phyloP scores from a whole-genome alignment of 805 yeast species.

The Lipomyces chichibuensis region DNA sequence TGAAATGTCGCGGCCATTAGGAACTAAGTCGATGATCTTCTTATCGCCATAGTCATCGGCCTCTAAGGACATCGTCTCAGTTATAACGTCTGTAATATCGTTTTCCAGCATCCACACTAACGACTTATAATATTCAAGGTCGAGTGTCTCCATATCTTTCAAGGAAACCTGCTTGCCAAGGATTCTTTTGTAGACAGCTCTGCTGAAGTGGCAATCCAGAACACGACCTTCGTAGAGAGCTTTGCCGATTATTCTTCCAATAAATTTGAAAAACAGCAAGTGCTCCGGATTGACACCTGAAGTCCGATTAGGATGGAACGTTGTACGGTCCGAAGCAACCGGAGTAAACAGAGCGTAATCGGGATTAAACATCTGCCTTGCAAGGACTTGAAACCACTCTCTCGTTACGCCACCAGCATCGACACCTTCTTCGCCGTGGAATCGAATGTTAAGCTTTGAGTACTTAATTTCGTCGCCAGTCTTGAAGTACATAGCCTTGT shows the following conservation, averaged over 20 bases:
- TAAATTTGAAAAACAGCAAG: conserved; percentile 86
- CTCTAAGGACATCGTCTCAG: conserved; percentile 92
- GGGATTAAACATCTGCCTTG: conserved; percentile 94
- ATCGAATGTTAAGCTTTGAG: conserved; percentile 75
- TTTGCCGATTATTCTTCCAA: conserved; percentile 91
- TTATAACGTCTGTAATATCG: conserved; percentile 92
- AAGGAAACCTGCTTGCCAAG: conserved; percentile 78
- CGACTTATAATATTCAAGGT: conserved; percentile 88
- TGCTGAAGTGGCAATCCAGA: conserved; percentile 90
- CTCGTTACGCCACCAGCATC: conserved; percentile 98
- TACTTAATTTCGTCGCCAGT: conserved; percentile 70
- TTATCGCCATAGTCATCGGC: conserved; percentile 92
- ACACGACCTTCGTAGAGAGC: conserved; percentile 86
- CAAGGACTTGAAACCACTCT: conserved; percentile 94
- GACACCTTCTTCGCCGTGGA: conserved; percentile 91
- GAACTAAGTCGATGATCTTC: conserved; percentile 77
- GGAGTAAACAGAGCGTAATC: conserved; percentile 91
- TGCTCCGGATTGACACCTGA: conserved; percentile 94
- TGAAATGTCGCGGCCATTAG: conserved; percentile 77
- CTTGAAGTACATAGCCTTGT: conserved; percentile 78
- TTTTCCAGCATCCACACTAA: conserved; percentile 95
- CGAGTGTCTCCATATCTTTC: conserved; percentile 93
- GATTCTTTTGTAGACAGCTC: conserved; percentile 90
- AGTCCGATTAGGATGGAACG: conserved; percentile 92
- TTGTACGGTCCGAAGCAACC: conserved; percentile 86